Percentiles rank a stretch among this genome's conserved stretches.
Evolutionary conservation across 495 filamentous ascomycete genomes (phyloP).

Genomic region (Neurospora sp.): DNA sequence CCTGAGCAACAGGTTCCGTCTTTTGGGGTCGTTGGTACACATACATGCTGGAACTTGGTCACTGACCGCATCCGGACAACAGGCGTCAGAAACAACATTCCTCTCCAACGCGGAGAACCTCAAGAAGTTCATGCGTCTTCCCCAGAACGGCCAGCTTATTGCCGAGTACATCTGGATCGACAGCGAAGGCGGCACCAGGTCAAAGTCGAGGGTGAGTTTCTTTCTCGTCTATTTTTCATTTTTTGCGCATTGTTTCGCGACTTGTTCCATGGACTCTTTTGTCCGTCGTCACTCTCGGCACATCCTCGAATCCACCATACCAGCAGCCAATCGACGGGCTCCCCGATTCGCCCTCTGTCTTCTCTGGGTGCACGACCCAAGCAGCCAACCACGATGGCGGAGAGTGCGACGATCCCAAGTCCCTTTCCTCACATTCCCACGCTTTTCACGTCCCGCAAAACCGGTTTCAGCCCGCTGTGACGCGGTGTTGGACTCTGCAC

Average conservation of each 20-base stretch:
- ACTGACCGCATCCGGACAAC: not conserved
- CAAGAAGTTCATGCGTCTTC: conserved; percentile 81
- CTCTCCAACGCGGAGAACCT: conserved; percentile 32
- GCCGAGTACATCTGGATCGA: conserved; percentile 98
- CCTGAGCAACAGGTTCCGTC: not conserved
- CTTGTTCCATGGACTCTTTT: conserved; percentile 15
- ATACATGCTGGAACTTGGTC: not conserved
- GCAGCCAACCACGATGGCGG: not conserved
- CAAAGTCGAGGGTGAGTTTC: conserved; percentile 80
- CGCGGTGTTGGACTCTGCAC: not conserved
- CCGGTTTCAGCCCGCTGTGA: not conserved
- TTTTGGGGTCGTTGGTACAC: not conserved
- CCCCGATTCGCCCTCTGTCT: not conserved
- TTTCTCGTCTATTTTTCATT: conserved; percentile 5
- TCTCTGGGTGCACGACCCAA: not conserved
- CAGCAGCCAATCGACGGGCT: not conserved
- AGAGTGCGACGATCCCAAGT: not conserved
- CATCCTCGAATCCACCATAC: not conserved
- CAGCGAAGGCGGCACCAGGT: conserved; percentile 61
- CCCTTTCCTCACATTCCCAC: not conserved
- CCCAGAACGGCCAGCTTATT: conserved; percentile 75
- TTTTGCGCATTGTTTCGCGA: conserved; percentile 15
- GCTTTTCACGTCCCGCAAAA: not conserved
- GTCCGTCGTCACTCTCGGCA: conserved; percentile 6
- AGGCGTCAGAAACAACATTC: conserved; percentile 5